Evolutionary conservation across 495 filamentous ascomycete genomes (phyloP).

Genomic region (Neurospora terricola): DNA sequence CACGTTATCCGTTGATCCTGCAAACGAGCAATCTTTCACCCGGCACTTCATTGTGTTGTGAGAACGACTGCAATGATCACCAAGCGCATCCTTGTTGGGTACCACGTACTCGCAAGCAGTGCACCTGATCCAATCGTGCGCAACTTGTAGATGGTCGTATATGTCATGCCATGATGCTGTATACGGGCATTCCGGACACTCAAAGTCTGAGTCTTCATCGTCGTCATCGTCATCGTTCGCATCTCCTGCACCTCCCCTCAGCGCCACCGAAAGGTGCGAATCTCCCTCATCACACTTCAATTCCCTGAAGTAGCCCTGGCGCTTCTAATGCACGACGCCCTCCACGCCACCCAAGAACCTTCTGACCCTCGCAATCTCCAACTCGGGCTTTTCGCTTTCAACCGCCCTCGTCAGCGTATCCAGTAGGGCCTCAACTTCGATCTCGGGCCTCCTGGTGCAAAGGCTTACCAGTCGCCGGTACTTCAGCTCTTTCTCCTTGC

Average conservation of each 20-base stretch:
- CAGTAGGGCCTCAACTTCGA: slow-evolving; percentile 53
- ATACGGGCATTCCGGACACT: too few relatives aligned
- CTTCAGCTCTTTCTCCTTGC: slow-evolving; percentile 56
- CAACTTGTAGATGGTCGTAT: too few relatives aligned
- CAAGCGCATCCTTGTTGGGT: too few relatives aligned
- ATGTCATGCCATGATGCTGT: too few relatives aligned
- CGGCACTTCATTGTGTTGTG: background rate
- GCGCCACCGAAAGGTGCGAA: background rate
- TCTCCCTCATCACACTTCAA: background rate
- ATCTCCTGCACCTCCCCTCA: background rate
- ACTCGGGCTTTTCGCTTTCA: slow-evolving; percentile 59
- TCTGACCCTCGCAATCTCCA: slow-evolving; percentile 59
- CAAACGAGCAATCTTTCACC: background rate
- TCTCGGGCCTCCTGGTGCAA: slow-evolving; percentile 56
- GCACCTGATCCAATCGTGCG: too few relatives aligned
- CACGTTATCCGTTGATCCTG: background rate
- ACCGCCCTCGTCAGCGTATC: slow-evolving; percentile 56
- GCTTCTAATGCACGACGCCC: slow-evolving; percentile 24
- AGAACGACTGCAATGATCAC: too few relatives aligned
- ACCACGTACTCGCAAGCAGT: too few relatives aligned
- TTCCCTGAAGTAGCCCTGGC: background rate
- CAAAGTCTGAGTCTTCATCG: background rate
- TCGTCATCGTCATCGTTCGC: background rate
- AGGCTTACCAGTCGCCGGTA: slow-evolving; percentile 61
- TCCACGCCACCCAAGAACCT: slow-evolving; percentile 68